These are phyloP conservation scores for Mychonastes homosphaera DNA, from an alignment of 139 green algal genomes.

Conservation along the genomic window DNA sequence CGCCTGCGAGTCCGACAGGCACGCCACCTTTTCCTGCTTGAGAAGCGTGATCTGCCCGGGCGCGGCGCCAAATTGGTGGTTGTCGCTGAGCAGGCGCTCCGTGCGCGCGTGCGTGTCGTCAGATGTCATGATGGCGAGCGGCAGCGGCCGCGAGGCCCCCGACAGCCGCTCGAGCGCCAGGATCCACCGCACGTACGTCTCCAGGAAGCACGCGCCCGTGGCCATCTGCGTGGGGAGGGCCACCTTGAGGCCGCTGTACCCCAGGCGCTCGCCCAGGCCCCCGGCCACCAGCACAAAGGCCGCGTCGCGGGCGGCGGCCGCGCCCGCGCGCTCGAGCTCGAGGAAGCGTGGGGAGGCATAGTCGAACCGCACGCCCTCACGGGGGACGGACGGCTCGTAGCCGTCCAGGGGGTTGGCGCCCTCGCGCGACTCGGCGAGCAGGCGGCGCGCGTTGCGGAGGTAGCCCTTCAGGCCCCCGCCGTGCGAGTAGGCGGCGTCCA, in stretches of 20 bases:
- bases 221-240: constrained; percentile 74
- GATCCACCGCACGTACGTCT: constrained; percentile 85
- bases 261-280: constrained; percentile 89
- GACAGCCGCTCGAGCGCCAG: constrained; percentile 63
- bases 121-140: constrained; percentile 96
- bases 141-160: constrained; percentile 34
- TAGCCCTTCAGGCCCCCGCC: constrained; percentile 74
- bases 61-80: constrained; percentile 79
- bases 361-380: constrained; percentile 66
- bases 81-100: constrained; percentile 58
- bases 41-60: constrained; percentile 68
- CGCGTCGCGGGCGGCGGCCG: constrained; percentile 29
- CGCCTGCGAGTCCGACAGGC: constrained; percentile 80
- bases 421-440: constrained; percentile 72
- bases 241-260: constrained; percentile 65
- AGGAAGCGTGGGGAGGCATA: constrained; percentile 56
- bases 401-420: constrained; percentile 88
- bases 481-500: constrained; percentile 77
- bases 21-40: constrained; percentile 98
- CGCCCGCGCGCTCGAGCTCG: constrained; percentile 50
- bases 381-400: constrained; percentile 77
- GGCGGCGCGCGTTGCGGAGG: constrained; percentile 69
- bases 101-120: constrained; percentile 92
- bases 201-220: constrained; percentile 70
- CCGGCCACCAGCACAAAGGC: constrained; percentile 97